Conservation (phyloP, 2,329 filamentous ascomycete species). For the Venturia carpophila region DNA sequence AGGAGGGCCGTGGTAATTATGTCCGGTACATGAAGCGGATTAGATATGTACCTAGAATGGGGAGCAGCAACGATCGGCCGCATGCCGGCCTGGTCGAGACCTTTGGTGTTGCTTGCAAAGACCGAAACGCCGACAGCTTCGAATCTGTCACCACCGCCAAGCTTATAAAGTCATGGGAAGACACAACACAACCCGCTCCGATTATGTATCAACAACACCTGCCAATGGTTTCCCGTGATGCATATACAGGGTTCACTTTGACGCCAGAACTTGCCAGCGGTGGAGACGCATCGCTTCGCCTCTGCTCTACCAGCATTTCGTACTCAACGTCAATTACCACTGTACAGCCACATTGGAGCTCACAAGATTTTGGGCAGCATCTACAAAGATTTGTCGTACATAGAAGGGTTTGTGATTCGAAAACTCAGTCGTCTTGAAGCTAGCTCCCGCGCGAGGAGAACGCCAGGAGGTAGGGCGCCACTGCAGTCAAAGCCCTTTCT, state of each 20-base stretch:
- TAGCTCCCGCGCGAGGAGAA: too few species aligned
- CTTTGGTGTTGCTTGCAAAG: not conserved
- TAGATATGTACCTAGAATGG: not conserved
- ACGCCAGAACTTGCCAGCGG: not conserved
- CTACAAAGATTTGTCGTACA: too few species aligned
- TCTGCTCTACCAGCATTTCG: not conserved
- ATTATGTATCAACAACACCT: not conserved
- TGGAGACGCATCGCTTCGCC: not conserved
- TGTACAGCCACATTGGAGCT: not conserved
- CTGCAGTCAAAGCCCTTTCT: too few species aligned
- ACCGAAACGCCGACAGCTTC: conserved; percentile 3
- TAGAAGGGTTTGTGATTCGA: too few species aligned
- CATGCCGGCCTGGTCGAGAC: not conserved
- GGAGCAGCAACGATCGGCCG: not conserved
- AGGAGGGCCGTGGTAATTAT: not conserved
- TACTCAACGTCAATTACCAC: not conserved
- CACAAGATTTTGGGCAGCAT: too few species aligned
- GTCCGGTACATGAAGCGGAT: not conserved
- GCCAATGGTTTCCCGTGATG: not conserved
- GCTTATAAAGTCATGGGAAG: not conserved
- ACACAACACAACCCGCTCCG: not conserved
- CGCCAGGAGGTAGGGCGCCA: too few species aligned
- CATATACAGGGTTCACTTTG: too few species aligned
- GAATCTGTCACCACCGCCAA: not conserved
- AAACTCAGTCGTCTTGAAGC: too few species aligned